These are phyloP conservation scores for Sugiyamaella pinicola DNA, from an alignment of 1,139 yeast genomes.

Conservation along the genomic window DNA sequence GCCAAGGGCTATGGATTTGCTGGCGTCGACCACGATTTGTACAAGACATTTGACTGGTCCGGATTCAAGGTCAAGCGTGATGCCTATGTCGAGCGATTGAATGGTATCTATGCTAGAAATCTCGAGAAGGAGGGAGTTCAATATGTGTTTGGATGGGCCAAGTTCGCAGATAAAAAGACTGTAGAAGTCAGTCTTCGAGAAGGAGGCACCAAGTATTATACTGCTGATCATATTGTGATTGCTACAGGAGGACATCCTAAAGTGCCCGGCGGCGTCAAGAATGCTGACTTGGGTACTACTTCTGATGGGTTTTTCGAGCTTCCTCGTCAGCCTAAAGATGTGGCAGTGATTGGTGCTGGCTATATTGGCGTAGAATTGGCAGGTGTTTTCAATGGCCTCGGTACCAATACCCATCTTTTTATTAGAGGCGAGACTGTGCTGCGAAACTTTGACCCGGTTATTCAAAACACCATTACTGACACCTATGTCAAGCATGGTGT, in stretches of 20 bases:
- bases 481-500: constrained; percentile 80
- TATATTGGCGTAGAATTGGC: constrained; percentile 95
- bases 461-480: constrained; percentile 77
- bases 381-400: constrained; percentile 88
- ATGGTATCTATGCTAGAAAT: constrained; percentile 91
- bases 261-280: constrained; percentile 69
- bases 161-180: constrained; percentile 53
- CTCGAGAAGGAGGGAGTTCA: constrained; percentile 87
- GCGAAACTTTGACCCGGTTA: constrained; percentile 81
- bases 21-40: constrained; percentile 49
- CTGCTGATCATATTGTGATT: constrained; percentile 80
- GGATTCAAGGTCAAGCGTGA: constrained; percentile 83
- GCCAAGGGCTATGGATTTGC: constrained; percentile 81
- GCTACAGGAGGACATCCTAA: constrained; percentile 94
- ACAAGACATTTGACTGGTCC: constrained; percentile 75
- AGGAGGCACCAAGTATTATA: constrained; percentile 54
- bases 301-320: constrained; percentile 91
- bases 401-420: constrained; percentile 82
- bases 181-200: constrained; percentile 70
- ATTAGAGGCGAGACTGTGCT: constrained; percentile 90
- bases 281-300: constrained; percentile 79
- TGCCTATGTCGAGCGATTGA: constrained; percentile 81
- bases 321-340: constrained; percentile 80
- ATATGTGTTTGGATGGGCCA: constrained; percentile 83
- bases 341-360: constrained; percentile 97